phyloP scores from a whole-genome alignment of 2,329 filamentous ascomycete species.

The Rosellinia necatrix region DNA sequence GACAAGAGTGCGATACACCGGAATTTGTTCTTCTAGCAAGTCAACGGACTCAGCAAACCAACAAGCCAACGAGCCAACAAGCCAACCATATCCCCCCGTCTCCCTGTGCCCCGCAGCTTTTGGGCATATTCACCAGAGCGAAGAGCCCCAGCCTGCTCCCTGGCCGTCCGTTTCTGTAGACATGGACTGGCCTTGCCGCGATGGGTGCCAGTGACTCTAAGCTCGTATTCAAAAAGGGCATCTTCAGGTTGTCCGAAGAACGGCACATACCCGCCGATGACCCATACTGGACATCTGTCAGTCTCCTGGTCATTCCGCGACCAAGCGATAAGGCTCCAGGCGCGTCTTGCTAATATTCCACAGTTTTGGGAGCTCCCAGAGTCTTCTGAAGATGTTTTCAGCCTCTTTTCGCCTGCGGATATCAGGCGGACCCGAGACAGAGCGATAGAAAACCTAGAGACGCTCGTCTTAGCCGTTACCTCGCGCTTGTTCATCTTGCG shows the following conservation, averaged over 20 bases:
- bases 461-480: constrained; percentile 81
- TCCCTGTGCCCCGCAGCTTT: not conserved
- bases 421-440: constrained; percentile 87
- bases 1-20: not conserved
- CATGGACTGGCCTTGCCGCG: constrained; percentile 39
- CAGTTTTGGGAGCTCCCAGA: constrained; percentile 98
- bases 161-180: constrained; percentile 23
- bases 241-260: constrained; percentile 94
- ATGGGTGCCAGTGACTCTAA: constrained; percentile 99
- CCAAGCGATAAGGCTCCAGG: constrained; percentile 9
- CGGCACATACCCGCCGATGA: constrained; percentile 85
- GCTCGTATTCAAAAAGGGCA: constrained; percentile 97
- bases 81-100: too few species aligned
- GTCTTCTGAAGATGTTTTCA: constrained; percentile 94
- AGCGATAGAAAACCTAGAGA: constrained; percentile 86
- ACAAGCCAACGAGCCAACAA: too few species aligned
- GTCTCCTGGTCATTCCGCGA: constrained; percentile 42
- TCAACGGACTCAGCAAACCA: not conserved
- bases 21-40: not conserved
- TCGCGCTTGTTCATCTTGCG: constrained; percentile 80
- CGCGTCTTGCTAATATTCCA: constrained; percentile 26
- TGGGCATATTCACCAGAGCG: not conserved
- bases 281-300: constrained; percentile 88
- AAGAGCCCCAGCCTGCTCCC: not conserved
- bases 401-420: constrained; percentile 86